Percentiles rank a stretch among this genome's conserved stretches.
Evolutionary conservation across 2,329 filamentous ascomycete genomes (phyloP).

Genomic region (Stachybotrys chartarum): DNA sequence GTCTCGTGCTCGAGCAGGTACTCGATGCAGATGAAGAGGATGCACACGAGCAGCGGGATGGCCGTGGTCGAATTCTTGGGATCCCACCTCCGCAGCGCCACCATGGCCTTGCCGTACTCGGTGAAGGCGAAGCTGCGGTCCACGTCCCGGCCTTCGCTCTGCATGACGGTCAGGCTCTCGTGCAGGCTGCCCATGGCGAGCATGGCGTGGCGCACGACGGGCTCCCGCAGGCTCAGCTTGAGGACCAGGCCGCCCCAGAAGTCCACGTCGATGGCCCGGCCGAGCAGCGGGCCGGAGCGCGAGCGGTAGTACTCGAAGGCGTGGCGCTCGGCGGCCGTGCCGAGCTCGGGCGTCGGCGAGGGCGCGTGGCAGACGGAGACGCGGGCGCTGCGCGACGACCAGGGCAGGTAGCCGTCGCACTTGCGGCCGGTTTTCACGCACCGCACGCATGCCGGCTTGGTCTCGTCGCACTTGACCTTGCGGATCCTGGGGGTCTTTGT

Average conservation of each 20-base stretch:
- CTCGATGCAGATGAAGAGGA: conserved; percentile 47
- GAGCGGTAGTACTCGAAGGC: conserved; percentile 27
- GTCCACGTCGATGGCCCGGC: conserved; percentile 31
- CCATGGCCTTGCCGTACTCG: conserved; percentile 42
- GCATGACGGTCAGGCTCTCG: conserved; percentile 20
- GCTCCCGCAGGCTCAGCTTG: conserved; percentile 35
- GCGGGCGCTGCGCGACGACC: conserved; percentile 7
- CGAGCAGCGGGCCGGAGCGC: conserved; percentile 30
- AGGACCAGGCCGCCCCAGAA: conserved; percentile 40
- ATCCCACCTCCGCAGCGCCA: conserved; percentile 29
- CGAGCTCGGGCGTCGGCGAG: conserved; percentile 9
- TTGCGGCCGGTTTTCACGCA: conserved; percentile 48
- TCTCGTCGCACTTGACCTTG: conserved; percentile 51
- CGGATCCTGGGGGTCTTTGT: conserved; percentile 31
- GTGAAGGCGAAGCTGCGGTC: conserved; percentile 15
- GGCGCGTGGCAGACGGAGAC: conserved; percentile 9
- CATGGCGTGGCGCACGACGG: conserved; percentile 40
- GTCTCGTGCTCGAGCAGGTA: conserved; percentile 42
- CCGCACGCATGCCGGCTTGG: conserved; percentile 42
- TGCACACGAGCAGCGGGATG: conserved; percentile 34
- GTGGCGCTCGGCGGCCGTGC: conserved; percentile 12
- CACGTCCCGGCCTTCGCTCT: conserved; percentile 8
- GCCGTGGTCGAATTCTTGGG: conserved; percentile 18
- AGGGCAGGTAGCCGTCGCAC: conserved; percentile 45
- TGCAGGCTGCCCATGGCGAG: conserved; percentile 43